Conservation (phyloP, 805 yeast species). For the Metschnikowia arizonensis region DNA sequence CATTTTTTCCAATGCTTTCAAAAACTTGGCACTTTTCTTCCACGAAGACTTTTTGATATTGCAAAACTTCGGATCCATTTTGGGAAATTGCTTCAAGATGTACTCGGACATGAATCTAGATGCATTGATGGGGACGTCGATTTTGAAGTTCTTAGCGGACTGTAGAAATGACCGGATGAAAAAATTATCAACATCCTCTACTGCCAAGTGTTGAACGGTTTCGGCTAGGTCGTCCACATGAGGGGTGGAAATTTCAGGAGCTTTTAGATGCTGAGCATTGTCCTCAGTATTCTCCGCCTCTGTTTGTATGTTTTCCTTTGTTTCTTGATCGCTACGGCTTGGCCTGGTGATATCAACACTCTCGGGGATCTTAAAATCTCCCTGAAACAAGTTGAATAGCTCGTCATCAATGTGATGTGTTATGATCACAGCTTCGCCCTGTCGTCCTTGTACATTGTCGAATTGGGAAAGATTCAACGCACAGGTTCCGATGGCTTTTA, state of each 20-base stretch:
- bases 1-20: constrained; percentile 81
- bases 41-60: constrained; percentile 78
- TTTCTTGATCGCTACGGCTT: not conserved
- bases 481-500: constrained; percentile 70
- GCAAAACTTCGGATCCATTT: constrained; percentile 48
- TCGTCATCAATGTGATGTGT: constrained; percentile 68
- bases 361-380: constrained; percentile 33
- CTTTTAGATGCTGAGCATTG: not conserved
- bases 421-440: constrained; percentile 76
- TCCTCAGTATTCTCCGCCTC: not conserved
- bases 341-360: constrained; percentile 14
- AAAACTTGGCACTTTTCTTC: constrained; percentile 82
- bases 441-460: constrained; percentile 51
- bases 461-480: constrained; percentile 42
- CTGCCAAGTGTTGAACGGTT: constrained; percentile 37
- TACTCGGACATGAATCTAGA: constrained; percentile 73
- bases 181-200: constrained; percentile 70
- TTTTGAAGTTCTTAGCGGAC: constrained; percentile 53
- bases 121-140: constrained; percentile 64
- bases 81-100: constrained; percentile 69
- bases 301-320: not conserved
- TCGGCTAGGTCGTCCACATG: constrained; percentile 26
- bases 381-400: constrained; percentile 50
- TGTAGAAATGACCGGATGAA: constrained; percentile 69
- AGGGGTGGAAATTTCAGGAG: not conserved